phyloP scores from a whole-genome alignment of 2,329 filamentous ascomycete species.

The Fusarium caatingaense region DNA sequence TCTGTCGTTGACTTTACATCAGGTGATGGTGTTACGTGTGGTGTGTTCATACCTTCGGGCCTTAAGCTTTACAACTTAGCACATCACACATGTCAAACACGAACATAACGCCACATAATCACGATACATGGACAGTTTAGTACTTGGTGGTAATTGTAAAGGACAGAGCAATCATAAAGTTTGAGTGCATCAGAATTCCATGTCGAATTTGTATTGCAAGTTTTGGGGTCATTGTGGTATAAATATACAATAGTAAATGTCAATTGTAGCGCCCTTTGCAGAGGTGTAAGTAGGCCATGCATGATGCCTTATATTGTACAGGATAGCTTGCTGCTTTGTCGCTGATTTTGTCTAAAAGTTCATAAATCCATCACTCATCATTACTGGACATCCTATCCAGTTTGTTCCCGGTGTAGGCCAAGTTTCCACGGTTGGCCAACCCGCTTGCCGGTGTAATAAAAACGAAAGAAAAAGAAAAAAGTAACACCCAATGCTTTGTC shows the following conservation, averaged over 20 bases:
- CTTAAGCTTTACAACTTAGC: neutral
- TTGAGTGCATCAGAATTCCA: neutral
- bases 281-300: constrained; percentile 20
- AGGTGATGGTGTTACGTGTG: neutral
- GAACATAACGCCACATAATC: neutral
- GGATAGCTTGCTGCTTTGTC: constrained; percentile 31
- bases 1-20: neutral
- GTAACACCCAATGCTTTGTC: constrained; percentile 31
- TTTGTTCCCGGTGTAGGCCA: constrained; percentile 15
- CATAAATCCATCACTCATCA: constrained; percentile 43
- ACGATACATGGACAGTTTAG: neutral
- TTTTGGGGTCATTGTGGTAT: constrained; percentile 10
- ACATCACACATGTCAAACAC: neutral
- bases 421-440: constrained; percentile 3
- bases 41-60: neutral
- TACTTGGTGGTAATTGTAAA: neutral
- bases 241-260: constrained; percentile 12
- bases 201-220: constrained; percentile 1
- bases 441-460: neutral
- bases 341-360: constrained; percentile 40
- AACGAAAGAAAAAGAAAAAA: neutral
- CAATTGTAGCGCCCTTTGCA: constrained; percentile 22
- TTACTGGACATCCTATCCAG: constrained; percentile 27
- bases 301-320: constrained; percentile 32
- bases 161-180: neutral